Percentiles rank a stretch among this genome's conserved stretches.
These are phyloP conservation scores for Fusarium sp. DNA, from an alignment of 2,329 filamentous ascomycete genomes.

Conservation along the genomic window DNA sequence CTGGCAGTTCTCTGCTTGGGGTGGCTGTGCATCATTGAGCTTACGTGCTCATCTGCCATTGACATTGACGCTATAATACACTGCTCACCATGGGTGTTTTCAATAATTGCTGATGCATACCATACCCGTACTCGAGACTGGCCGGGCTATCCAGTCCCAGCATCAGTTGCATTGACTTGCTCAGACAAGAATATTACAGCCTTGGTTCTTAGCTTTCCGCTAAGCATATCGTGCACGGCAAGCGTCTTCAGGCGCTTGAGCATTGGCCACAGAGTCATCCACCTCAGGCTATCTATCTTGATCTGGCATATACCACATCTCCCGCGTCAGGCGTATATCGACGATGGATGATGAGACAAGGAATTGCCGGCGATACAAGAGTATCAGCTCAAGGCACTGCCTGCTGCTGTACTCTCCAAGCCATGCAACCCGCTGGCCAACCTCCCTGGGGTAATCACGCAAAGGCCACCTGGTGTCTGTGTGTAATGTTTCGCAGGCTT, in stretches of 20 bases:
- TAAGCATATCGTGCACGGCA: slow-evolving; percentile 32
- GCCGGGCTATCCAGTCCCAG: slow-evolving; percentile 15
- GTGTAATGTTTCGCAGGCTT: slow-evolving; percentile 29
- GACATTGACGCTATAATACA: slow-evolving; percentile 5
- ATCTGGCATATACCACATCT: slow-evolving; percentile 27
- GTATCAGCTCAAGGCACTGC: slow-evolving; percentile 33
- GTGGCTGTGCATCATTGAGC: slow-evolving; percentile 1
- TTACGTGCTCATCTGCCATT: background rate
- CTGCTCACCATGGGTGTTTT: background rate
- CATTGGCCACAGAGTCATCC: slow-evolving; percentile 26
- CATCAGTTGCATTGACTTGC: slow-evolving; percentile 20
- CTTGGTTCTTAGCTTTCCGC: slow-evolving; percentile 21
- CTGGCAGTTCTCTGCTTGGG: slow-evolving; percentile 1
- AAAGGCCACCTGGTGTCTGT: slow-evolving; percentile 38
- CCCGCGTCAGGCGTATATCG: slow-evolving; percentile 22
- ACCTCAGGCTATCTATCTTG: slow-evolving; percentile 30
- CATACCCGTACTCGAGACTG: slow-evolving; percentile 3
- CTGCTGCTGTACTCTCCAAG: slow-evolving; percentile 32
- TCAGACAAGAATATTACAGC: slow-evolving; percentile 7
- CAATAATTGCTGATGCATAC: slow-evolving; percentile 11
- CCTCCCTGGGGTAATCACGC: slow-evolving; percentile 34
- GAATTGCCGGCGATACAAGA: slow-evolving; percentile 33
- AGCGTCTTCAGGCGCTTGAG: slow-evolving; percentile 28
- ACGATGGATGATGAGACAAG: slow-evolving; percentile 17
- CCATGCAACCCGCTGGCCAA: slow-evolving; percentile 42